A percentile compares a stretch with the other conserved stretches of the same genome.
phyloP scores from a whole-genome alignment of 2,329 filamentous ascomycete species.

The Volutella citrinella region DNA sequence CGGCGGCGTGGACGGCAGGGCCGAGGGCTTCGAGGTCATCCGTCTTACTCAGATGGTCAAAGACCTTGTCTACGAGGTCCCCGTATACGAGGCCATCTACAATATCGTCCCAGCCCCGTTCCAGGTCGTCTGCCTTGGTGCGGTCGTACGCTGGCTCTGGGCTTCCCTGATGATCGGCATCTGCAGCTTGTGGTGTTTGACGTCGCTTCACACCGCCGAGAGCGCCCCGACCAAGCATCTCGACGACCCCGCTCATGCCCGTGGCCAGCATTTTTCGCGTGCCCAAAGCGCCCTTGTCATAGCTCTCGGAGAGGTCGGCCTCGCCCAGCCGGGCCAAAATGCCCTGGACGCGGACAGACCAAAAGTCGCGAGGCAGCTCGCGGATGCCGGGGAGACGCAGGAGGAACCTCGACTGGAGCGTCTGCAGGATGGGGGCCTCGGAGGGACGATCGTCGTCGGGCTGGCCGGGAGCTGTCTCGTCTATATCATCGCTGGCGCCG shows the following conservation, averaged over 20 bases:
- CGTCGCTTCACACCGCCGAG: constrained; percentile 50
- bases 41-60: constrained; percentile 57
- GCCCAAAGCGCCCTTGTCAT: constrained; percentile 74
- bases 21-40: constrained; percentile 63
- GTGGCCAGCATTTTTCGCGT: constrained; percentile 73
- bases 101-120: constrained; percentile 64
- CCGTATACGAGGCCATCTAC: constrained; percentile 67
- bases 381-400: constrained; percentile 64
- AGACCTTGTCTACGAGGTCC: constrained; percentile 61
- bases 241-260: constrained; percentile 65
- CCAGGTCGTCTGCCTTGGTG: constrained; percentile 57
- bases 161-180: constrained; percentile 1
- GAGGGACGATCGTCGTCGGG: constrained; percentile 34
- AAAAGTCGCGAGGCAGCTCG: constrained; percentile 62
- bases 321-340: constrained; percentile 61
- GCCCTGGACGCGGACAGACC: constrained; percentile 58
- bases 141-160: constrained; percentile 51
- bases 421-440: constrained; percentile 64
- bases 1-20: constrained; percentile 58
- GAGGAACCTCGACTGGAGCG: constrained; percentile 62
- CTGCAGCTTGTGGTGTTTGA: constrained; percentile 4
- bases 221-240: constrained; percentile 64
- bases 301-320: constrained; percentile 74
- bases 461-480: too few relatives aligned
- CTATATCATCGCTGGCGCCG: not conserved